phyloP scores from a whole-genome alignment of 2,329 filamentous ascomycete species.

The Paecilomyces formosus region DNA sequence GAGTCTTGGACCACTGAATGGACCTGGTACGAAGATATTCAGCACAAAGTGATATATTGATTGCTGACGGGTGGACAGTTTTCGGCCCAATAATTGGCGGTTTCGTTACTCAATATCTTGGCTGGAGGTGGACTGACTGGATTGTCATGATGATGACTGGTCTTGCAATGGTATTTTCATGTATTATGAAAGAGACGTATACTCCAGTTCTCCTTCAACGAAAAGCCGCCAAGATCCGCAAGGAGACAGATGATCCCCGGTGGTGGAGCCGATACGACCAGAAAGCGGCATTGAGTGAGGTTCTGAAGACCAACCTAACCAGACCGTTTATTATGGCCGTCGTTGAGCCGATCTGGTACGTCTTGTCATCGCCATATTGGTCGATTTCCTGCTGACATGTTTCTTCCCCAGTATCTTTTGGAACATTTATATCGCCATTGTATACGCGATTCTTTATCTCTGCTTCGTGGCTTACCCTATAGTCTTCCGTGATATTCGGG shows the following conservation, averaged over 20 bases:
- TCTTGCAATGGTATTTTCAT: slow-evolving; percentile 52
- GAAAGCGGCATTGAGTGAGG: slow-evolving; percentile 53
- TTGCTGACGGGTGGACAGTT: slow-evolving; percentile 15
- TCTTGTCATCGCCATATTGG: not conserved
- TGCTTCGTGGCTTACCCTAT: slow-evolving; percentile 89
- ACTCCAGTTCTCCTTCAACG: slow-evolving; percentile 61
- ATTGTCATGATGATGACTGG: slow-evolving; percentile 66
- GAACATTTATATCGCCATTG: slow-evolving; percentile 63
- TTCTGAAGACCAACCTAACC: slow-evolving; percentile 68
- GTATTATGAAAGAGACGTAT: slow-evolving; percentile 66
- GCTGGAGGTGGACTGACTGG: slow-evolving; percentile 88
- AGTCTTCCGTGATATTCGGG: slow-evolving; percentile 66
- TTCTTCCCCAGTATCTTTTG: slow-evolving; percentile 58
- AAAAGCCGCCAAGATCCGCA: slow-evolving; percentile 57
- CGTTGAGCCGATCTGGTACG: slow-evolving; percentile 77
- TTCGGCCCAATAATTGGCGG: slow-evolving; percentile 70
- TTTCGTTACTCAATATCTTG: slow-evolving; percentile 61
- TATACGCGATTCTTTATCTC: slow-evolving; percentile 82
- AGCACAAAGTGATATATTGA: not conserved
- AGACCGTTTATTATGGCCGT: slow-evolving; percentile 70
- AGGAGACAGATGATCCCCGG: slow-evolving; percentile 61
- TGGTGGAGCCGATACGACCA: slow-evolving; percentile 80
- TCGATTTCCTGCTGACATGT: slow-evolving; percentile 1
- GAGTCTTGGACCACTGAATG: slow-evolving; percentile 78
- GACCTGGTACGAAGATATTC: slow-evolving; percentile 38